Conservation (phyloP, 345 rosid genomes). For the Triadica sebifera region DNA sequence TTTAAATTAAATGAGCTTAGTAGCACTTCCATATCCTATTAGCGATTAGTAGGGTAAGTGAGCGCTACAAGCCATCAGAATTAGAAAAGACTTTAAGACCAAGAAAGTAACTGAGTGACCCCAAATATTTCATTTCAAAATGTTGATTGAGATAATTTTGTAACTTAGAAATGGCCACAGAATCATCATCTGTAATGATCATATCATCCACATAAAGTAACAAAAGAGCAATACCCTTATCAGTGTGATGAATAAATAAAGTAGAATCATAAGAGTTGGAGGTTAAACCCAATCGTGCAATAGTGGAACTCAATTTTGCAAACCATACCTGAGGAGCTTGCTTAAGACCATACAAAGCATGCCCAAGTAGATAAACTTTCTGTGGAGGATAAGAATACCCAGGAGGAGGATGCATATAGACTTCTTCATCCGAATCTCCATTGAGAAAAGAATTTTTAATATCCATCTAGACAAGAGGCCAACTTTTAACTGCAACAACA, state of each 20-base stretch:
- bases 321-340: neutral
- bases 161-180: too few relatives aligned
- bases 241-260: neutral
- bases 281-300: neutral
- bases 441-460: neutral
- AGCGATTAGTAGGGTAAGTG: too few relatives aligned
- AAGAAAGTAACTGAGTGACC: neutral
- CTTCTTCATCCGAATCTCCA: neutral
- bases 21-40: too few relatives aligned
- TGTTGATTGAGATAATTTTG: too few relatives aligned
- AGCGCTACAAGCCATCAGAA: neutral
- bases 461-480: neutral
- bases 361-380: neutral
- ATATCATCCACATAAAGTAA: neutral
- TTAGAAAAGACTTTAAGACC: neutral
- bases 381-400: neutral
- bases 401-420: neutral
- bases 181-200: neutral
- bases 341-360: neutral
- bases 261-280: neutral
- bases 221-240: neutral
- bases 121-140: constrained; percentile 2
- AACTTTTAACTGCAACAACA: neutral
- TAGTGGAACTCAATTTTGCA: neutral
- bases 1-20: too few relatives aligned